These are phyloP conservation scores for Pseudoneurospora amorphoporcata DNA, from an alignment of 495 filamentous ascomycete genomes.

Conservation along the genomic window DNA sequence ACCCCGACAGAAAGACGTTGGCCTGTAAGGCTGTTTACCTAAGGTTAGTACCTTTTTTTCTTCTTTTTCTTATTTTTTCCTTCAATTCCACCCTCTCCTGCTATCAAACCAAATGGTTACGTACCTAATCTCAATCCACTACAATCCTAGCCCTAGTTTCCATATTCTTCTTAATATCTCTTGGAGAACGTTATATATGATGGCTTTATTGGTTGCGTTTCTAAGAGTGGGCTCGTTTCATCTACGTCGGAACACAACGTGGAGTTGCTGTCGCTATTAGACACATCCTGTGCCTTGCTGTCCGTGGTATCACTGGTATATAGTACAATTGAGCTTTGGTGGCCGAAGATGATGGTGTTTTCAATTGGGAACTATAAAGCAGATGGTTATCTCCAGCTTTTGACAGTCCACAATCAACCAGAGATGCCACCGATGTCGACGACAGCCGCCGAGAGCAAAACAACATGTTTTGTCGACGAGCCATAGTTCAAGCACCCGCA, in stretches of 20 bases:
- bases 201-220: constrained; percentile 7
- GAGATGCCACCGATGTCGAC: background rate
- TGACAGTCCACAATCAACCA: background rate
- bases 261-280: background rate
- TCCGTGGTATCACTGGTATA: background rate
- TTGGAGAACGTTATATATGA: constrained; percentile 15
- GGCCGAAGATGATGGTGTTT: background rate
- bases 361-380: background rate
- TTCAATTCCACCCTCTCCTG: no score
- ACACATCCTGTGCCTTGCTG: background rate
- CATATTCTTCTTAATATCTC: constrained; percentile 8
- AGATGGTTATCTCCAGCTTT: background rate
- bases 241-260: background rate
- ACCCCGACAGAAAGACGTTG: constrained; percentile 55
- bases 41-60: background rate
- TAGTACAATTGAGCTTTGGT: background rate
- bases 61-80: constrained; percentile 5
- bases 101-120: background rate
- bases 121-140: constrained; percentile 31
- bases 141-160: constrained; percentile 22
- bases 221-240: constrained; percentile 16
- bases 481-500: background rate
- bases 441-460: background rate
- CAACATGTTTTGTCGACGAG: background rate
- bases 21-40: constrained; percentile 44